Base-by-base conservation (phyloP, 1,284 basidiomycete genomes). In the Nidula niveotomentosa region DNA sequence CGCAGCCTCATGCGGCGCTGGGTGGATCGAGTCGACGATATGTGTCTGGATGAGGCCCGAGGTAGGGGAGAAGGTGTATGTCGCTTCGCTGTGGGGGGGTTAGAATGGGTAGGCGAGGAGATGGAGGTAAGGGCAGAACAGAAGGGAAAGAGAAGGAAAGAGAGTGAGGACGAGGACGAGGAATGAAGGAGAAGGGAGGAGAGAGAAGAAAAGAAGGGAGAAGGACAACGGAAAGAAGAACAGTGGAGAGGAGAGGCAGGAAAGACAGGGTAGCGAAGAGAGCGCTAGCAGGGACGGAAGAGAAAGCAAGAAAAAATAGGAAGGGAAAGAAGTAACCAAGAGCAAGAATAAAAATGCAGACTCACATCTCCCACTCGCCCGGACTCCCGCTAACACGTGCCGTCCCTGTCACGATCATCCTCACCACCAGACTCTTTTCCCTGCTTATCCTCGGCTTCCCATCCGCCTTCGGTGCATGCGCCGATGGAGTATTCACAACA, bases 351-450 rank as follows among this genome's bases (percentile, higher is more conserved):
- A 50, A 43, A 50, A 36, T 12, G 10, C 23, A 30, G 30, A 81
- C 88, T 59, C 64, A 90, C 88, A 89, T 78, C 60, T 86, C 80
- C 88, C 88, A 91, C 62, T 88, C 80, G 12, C 77, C 78, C 0
- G 61, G 63, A 10, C 77, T 73, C 13, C 83, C 81, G 52, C 84
- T 87, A 23, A 91, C 83, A 17, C 88, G 76, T 6, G 79, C 77
- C 1, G 68, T 74, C 0, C 88, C 89, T 5, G 70, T 69, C 6
- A 90, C 84, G 49, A 67, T 70, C 37, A 88, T 68, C 3, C 78
- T 76, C 2, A 91, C 68, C 10, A 77, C 68, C n/a, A 88, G 58
- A 53, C 74, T 79, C 69, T 84, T 87, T 23, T 85, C 81, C 51
- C 80, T 66, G 44, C 56, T 64, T 18, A 56, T 55, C 34, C 55